Base-by-base conservation (phyloP, 2,329 filamentous ascomycete genomes). In the Ceratocystiopsis sp. region DNA sequence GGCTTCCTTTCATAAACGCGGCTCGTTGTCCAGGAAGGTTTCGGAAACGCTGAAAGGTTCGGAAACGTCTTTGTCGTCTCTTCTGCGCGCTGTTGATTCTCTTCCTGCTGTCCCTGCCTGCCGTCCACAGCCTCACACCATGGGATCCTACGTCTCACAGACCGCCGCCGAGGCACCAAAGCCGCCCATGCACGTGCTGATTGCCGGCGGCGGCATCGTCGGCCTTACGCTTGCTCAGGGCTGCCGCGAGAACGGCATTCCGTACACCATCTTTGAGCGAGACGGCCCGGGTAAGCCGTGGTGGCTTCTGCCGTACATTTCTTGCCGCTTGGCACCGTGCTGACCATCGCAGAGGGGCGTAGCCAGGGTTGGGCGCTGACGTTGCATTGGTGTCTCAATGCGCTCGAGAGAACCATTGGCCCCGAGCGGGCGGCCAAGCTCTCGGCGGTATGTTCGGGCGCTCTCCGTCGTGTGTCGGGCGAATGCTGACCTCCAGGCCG, bases 121-220 rank as follows among this genome's bases (percentile, higher is more conserved):
- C n/a, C 25, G 25, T 29, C 25, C 25, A 29, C 25, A 29, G 25
- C 25, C 25, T 6, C 7, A 29, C 32, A 34, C 12, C 13, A 34
- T 34, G 33, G 33, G 33, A 6, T 34, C 33, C 10, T 34, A 15
- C 33, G 2, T 15, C 10, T 5, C 33, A 11, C 4, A 29, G 25
- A 7, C 25, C 7, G 25, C 25, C 2, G 5, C 25, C 25, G 25
- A 2, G 10, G 9, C 25, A 8, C 6, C 25, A 2, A 29, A 29
- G 25, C 15, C 33, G 13, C 33, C 33, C 11, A 34, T 34, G 33
- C 33, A 34, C 13, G 65, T 61, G 45, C 55, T 57, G 39, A 62
- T 66, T 41, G 59, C 35, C 13, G 41, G 41, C 19, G 41, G 41
- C 19, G 41, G 41, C 36, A 42, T 42, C 16, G 41, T 42, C 19